Percentiles rank a stretch among this genome's conserved stretches.
phyloP scores from a whole-genome alignment of 495 filamentous ascomycete genomes.

The Hapsidospora chrysogenum region DNA sequence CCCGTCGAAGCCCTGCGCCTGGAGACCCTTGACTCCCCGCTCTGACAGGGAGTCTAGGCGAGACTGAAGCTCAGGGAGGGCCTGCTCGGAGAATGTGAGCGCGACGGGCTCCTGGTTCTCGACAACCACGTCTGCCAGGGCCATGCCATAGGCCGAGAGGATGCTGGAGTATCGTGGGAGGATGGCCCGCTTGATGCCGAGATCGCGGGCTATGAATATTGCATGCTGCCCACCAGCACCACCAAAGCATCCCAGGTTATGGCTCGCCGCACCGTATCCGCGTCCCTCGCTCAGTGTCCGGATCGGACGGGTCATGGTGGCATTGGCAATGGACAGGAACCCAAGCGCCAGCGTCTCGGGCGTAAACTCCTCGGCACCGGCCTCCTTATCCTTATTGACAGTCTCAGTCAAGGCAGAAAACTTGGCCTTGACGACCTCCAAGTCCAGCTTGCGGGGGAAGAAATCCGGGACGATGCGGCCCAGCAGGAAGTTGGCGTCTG shows the following conservation, averaged over 20 bases:
- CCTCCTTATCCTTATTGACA: constrained; percentile 42
- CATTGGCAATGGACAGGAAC: constrained; percentile 86
- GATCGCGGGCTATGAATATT: constrained; percentile 71
- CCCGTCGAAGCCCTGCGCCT: constrained; percentile 58
- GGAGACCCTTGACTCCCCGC: constrained; percentile 44
- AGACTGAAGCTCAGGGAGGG: constrained; percentile 29
- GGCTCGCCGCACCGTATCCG: constrained; percentile 78
- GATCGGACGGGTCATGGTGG: constrained; percentile 89
- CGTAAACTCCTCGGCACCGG: constrained; percentile 44
- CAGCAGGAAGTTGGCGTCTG: constrained; percentile 83
- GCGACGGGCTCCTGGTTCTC: constrained; percentile 74
- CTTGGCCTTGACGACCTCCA: constrained; percentile 53
- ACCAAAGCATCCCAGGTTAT: constrained; percentile 79
- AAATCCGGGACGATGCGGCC: constrained; percentile 81
- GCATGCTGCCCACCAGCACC: constrained; percentile 93
- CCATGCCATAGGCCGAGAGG: constrained; percentile 92
- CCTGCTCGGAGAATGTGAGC: constrained; percentile 23
- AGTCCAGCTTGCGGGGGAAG: constrained; percentile 88
- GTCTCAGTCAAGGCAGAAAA: constrained; percentile 62
- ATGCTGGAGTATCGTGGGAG: constrained; percentile 92
- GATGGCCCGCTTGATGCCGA: constrained; percentile 76
- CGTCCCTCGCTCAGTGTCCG: constrained; percentile 82
- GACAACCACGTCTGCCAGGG: constrained; percentile 83
- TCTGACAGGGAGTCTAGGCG: constrained; percentile 47
- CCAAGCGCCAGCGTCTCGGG: constrained; percentile 80